Evolutionary conservation across 495 filamentous ascomycete species (phyloP).

Genomic region (Xylaria cubensis): DNA sequence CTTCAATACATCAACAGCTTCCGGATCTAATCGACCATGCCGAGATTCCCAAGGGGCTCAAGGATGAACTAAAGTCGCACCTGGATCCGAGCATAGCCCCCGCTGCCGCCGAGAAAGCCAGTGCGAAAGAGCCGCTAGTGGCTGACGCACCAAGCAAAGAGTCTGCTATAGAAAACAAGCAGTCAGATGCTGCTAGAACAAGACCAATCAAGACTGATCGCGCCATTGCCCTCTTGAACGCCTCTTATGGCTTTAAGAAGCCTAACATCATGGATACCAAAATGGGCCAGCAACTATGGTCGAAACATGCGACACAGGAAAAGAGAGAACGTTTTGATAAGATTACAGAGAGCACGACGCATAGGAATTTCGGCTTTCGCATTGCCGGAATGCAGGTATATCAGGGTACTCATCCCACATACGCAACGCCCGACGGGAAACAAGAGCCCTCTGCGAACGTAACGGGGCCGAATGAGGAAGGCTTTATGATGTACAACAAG

Average conservation of each 20-base stretch:
- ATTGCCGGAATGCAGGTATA: conserved; percentile 95
- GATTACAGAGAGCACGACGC: conserved; percentile 80
- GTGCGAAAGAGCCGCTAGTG: conserved; percentile 32
- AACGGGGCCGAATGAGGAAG: conserved; percentile 51
- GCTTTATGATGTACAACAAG: conserved; percentile 82
- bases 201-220: conserved; percentile 72
- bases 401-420: conserved; percentile 57
- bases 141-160: conserved; percentile 30
- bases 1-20: conserved; percentile 59
- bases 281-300: conserved; percentile 85
- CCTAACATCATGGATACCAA: conserved; percentile 97
- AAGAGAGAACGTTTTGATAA: conserved; percentile 84
- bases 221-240: conserved; percentile 87
- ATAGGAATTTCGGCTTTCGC: conserved; percentile 79
- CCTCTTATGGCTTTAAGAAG: conserved; percentile 78
- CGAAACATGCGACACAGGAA: conserved; percentile 74
- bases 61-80: conserved; percentile 48
- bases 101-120: conserved; percentile 32
- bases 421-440: background rate
- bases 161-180: conserved; percentile 36
- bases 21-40: conserved; percentile 52
- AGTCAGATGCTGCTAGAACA: conserved; percentile 49
- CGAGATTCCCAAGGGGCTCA: conserved; percentile 50
- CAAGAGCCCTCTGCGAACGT: conserved; percentile 46
- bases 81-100: conserved; percentile 29